Base-by-base conservation (phyloP, 2,329 filamentous ascomycete species). In the Fusarium agapanthi region DNA sequence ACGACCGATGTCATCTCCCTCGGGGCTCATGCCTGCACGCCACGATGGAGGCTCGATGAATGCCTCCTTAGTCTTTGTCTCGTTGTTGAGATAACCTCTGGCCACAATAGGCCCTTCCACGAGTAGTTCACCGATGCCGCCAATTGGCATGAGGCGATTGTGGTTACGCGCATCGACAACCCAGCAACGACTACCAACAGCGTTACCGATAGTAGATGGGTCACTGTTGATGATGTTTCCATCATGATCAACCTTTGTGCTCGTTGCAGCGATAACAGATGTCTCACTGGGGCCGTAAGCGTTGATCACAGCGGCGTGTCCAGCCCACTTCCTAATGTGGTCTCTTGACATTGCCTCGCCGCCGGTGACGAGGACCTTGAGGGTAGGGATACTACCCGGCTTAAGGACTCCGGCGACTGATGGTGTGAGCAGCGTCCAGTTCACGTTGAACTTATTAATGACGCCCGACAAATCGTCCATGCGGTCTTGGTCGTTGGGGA, bases 21-120 rank as follows among this genome's bases (percentile, higher is more conserved):
- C 14, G 3, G 63, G 30, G 0, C 13, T 51, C 18, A 51, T 60
- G 1, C 6, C 12, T 6, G 6, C 3, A 83, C 85, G 40, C 83
- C 83, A 61, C 87, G 81, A 78, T 87, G 92, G 71, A 89, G 85
- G 55, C 0, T 71, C 9, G 6, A 76, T 66, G 45, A 76, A 76
- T 5, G 61, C 47, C 2, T 66, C 57, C 13, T 22, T 40, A 0
- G 74, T 76, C 48, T 69, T 75, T 13, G 44, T 3, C 13, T 73
- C 44, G 3, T 75, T 60, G 1, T 15, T 7, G 1, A 73, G 58
- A 7, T 76, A 76, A 1, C 74, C 74, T 18, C 69, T 51, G 1
- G 71, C 63, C 5, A 73, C 58, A 2, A 71, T 72, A 0, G 75
- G 73, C 2, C 73, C 73, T 35, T 73, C 71, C 2, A 73, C 7